Percentiles rank a stretch among this genome's conserved stretches.
Evolutionary conservation across 441 rosid genomes (phyloP).

Genomic region (Euphorbia neoarborescens): DNA sequence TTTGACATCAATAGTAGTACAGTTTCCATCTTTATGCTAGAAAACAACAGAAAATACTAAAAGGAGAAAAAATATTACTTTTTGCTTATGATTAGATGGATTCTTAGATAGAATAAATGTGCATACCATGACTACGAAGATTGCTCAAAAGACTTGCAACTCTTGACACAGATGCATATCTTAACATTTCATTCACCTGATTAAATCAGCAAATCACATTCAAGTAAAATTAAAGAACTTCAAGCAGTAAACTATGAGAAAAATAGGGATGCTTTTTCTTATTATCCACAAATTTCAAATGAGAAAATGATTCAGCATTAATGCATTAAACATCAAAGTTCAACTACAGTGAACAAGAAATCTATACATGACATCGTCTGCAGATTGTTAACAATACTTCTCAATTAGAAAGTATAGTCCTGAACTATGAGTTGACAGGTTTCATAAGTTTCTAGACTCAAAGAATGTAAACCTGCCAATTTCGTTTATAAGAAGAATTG

Average conservation of each 20-base stretch:
- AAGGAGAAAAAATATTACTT: not conserved
- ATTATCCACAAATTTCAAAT: not conserved
- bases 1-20: constrained; percentile 3
- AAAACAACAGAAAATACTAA: not conserved
- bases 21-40: not conserved
- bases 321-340: not conserved
- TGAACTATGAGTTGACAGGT: too few species aligned
- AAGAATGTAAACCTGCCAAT: too few species aligned
- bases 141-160: constrained; percentile 59
- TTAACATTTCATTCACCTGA: constrained; percentile 60
- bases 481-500: too few species aligned
- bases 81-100: not conserved
- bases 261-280: not conserved
- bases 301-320: not conserved
- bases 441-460: too few species aligned
- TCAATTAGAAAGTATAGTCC: too few species aligned
- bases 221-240: not conserved
- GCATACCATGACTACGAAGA: constrained; percentile 72
- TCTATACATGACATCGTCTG: too few species aligned
- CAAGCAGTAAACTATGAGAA: not conserved
- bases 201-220: not conserved
- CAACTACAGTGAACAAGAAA: not conserved
- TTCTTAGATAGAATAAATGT: not conserved
- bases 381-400: too few species aligned
- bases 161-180: constrained; percentile 54